phyloP scores from a whole-genome alignment of 345 rosid species.

The Toxicodendron radicans region DNA sequence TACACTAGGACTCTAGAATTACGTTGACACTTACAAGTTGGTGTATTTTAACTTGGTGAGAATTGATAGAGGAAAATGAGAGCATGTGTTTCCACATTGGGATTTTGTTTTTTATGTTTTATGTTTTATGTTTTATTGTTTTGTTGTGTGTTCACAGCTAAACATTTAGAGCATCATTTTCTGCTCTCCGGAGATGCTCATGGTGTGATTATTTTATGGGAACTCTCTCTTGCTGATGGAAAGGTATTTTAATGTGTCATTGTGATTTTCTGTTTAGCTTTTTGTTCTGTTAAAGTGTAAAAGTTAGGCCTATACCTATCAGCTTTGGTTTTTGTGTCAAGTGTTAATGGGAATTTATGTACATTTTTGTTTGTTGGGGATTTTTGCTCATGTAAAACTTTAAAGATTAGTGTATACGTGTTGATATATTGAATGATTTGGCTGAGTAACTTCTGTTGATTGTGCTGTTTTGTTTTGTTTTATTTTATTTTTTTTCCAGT shows the following conservation, averaged over 20 bases:
- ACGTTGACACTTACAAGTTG: neutral
- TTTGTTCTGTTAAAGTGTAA: neutral
- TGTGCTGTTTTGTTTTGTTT: neutral
- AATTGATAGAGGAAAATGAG: neutral
- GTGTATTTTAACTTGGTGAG: neutral
- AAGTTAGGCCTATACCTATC: neutral
- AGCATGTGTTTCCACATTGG: neutral
- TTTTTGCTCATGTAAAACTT: neutral
- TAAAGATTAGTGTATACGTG: no score
- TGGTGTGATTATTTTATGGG: conserved; percentile 77
- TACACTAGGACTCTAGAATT: no score
- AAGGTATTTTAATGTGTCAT: conserved; percentile 40
- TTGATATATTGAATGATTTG: neutral
- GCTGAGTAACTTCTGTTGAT: neutral
- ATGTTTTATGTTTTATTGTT: neutral
- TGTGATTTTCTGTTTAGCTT: neutral
- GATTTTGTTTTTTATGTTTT: neutral
- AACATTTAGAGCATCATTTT: conserved; percentile 55
- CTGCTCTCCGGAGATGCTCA: conserved; percentile 87
- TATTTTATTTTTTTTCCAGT: conserved; percentile 40
- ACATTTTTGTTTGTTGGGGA: neutral
- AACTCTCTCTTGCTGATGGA: conserved; percentile 48
- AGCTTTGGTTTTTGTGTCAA: no score
- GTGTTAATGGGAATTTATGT: no score
- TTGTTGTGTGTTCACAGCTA: conserved; percentile 40